Evolutionary conservation across 2,329 filamentous ascomycete genomes (phyloP).

Genomic region (Fusarium graminum): DNA sequence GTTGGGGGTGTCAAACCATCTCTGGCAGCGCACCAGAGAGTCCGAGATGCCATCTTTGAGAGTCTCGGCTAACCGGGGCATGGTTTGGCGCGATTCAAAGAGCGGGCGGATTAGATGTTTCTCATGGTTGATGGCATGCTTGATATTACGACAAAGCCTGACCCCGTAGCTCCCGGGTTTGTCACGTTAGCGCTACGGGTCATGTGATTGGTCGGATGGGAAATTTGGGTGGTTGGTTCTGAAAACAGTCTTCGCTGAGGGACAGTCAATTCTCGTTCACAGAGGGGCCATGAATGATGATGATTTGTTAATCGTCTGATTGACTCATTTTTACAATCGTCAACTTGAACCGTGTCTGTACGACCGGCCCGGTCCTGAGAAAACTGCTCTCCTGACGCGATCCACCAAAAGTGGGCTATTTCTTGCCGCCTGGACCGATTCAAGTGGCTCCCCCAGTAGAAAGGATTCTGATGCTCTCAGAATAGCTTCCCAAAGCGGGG

Average conservation of each 20-base stretch:
- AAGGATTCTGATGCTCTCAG: constrained; percentile 12
- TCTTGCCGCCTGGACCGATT: background rate
- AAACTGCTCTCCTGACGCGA: background rate
- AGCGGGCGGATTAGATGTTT: background rate
- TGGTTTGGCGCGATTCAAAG: background rate
- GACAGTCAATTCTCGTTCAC: background rate
- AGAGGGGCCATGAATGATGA: background rate
- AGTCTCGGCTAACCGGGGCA: constrained; percentile 27
- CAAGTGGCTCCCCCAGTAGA: background rate
- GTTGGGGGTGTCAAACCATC: constrained; percentile 71
- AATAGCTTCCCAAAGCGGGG: constrained; percentile 19
- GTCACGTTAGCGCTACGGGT: constrained; percentile 7
- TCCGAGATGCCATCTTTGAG: constrained; percentile 50
- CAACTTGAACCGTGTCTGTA: background rate
- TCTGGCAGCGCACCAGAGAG: constrained; percentile 66
- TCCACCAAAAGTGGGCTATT: constrained; percentile 1
- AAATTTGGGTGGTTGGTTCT: constrained; percentile 9
- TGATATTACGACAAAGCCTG: constrained; percentile 2
- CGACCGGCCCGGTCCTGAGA: background rate
- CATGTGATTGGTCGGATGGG: constrained; percentile 29
- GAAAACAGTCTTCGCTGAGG: background rate
- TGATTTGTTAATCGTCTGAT: background rate
- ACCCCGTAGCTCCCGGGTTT: constrained; percentile 20
- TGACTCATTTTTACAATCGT: background rate
- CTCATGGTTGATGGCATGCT: constrained; percentile 28